Evolutionary conservation across 83 land plant species (phyloP), one percentile per base, ranked within the genome.

Genomic region (Larix sibirica): DNA sequence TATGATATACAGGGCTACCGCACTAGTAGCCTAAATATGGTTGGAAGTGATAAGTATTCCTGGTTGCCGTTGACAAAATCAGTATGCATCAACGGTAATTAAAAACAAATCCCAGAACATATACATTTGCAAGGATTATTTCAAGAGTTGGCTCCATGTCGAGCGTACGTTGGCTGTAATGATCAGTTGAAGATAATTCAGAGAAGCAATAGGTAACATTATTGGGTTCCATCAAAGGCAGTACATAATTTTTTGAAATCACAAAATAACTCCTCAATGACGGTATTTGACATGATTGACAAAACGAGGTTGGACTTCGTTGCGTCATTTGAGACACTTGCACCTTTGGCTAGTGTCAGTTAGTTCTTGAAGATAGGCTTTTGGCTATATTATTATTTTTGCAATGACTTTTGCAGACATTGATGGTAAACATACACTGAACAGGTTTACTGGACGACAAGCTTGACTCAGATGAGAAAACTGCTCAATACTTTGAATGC

Each of bases 141-240:
- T 68, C 40, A 31, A 69, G 42, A 13, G 21, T 36, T 13, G 20
- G 74, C 74, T 36, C 33, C 74, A 69, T 16, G 42, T 20, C 8
- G 44, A 69, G 74, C 33, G 5, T 69, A 36, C 38, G 20, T 69
- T 17, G 74, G 42, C 20, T 69, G 74, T 18, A 33, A 16, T 69
- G 74, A 69, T n/a, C 74, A 69, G 44, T 20, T 69, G 44, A 69
- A 69, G 74, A 69, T 17, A 69, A 69, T 69, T 36, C 74, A 16
- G 44, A n/a, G 44, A 69, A 69, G 44, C 38, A 36, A 69, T 69
- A 69, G 74, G 74, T 69, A 69, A 33, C 36, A 36, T 36, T 36
- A 69, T 36, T 20, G 7, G 44, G 7, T 33, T 69, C 8, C 2
- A n/a, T 36, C 74, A 69, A 54, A 69, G 40, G 20, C 20, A 69